phyloP scores from a whole-genome alignment of 805 yeast genomes.

The Lipomyces lipofer region DNA sequence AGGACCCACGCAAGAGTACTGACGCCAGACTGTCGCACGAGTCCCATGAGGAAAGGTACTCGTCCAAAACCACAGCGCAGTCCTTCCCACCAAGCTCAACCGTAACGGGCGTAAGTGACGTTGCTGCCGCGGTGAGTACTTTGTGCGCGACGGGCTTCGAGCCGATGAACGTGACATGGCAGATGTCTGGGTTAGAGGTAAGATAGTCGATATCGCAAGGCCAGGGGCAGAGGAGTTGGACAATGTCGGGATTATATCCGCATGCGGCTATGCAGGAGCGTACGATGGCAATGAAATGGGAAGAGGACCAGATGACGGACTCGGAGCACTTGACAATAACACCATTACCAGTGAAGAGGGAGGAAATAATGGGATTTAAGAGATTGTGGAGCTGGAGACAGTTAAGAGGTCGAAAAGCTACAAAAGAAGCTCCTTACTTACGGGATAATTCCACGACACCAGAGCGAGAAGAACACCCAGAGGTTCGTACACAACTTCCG shows the following conservation, averaged over 20 bases:
- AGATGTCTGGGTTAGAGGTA: slow-evolving; percentile 76
- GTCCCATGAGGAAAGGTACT: slow-evolving; percentile 37
- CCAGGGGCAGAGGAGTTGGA: slow-evolving; percentile 85
- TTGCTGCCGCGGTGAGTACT: slow-evolving; percentile 80
- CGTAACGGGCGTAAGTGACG: slow-evolving; percentile 88
- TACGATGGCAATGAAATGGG: slow-evolving; percentile 70
- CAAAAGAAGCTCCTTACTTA: slow-evolving; percentile 2
- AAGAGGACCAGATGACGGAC: slow-evolving; percentile 92
- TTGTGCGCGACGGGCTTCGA: slow-evolving; percentile 92
- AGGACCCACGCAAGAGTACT: slow-evolving; percentile 88
- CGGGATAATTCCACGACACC: slow-evolving; percentile 95
- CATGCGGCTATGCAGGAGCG: slow-evolving; percentile 70
- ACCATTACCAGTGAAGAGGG: slow-evolving; percentile 87
- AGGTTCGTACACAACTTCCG: slow-evolving; percentile 93
- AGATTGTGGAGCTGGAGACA: slow-evolving; percentile 73
- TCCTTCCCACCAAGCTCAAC: slow-evolving; percentile 98
- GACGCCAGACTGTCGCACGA: slow-evolving; percentile 58
- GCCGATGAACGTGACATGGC: slow-evolving; percentile 93
- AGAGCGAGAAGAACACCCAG: slow-evolving; percentile 85
- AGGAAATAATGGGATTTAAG: slow-evolving; percentile 88
- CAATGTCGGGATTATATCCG: slow-evolving; percentile 76
- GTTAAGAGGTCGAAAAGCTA: neutral
- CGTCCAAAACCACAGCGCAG: slow-evolving; percentile 83
- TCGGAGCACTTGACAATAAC: slow-evolving; percentile 93
- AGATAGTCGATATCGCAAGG: slow-evolving; percentile 86